Base-by-base conservation (phyloP, 2,329 filamentous ascomycete genomes). In the Fusarium nanum region DNA sequence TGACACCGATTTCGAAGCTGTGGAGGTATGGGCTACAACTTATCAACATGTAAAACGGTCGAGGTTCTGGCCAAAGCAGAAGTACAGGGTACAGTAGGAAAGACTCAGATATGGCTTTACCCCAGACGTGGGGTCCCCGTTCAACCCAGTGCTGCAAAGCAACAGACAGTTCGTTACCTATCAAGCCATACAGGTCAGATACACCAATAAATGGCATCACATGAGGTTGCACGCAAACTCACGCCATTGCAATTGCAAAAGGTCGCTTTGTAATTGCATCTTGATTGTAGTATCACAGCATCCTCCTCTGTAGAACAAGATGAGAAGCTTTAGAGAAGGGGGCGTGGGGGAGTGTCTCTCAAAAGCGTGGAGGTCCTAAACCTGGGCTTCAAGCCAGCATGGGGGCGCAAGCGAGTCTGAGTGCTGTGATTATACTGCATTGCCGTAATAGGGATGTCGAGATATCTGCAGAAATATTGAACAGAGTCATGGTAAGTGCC, bases 321-420 rank as follows among this genome's bases (percentile, higher is more conserved):
- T 67, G 61, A 56, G 60, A 61, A 69, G 52, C 42, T 41, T 56
- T 25, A 41, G 44, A 54, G 63, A 59, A 64, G 67, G 56, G 65
- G 67, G 67, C 59, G 68, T 71, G 67, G 67, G 60, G 68, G 49
- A 28, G 68, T 70, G 67, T 70, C 67, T 68, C 59, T 68, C 25
- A 48, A 60, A 55, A 68, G 68, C 50, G 68, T 70, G 68, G 68
- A 68, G 68, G 67, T 70, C 53, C 53, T 48, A 58, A 59, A 45
- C 49, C 20, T 49, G 42, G 66, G 59, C 60, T 56, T 56, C 30
- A 20, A 56, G 37, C 37, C 55, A 40, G 49, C 54, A 70, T 70
- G 67, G 67, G 63, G 67, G 67, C 67, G 58, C 48, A 57, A 62
- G 58, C 49, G 54, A 63, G 58, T 53, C 59, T 54, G 50, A 37